A percentile compares a stretch with the other conserved stretches of the same genome.
These are phyloP conservation scores for Entamoeba invadens DNA, from an alignment of 208 protist genomes.

Conservation along the genomic window DNA sequence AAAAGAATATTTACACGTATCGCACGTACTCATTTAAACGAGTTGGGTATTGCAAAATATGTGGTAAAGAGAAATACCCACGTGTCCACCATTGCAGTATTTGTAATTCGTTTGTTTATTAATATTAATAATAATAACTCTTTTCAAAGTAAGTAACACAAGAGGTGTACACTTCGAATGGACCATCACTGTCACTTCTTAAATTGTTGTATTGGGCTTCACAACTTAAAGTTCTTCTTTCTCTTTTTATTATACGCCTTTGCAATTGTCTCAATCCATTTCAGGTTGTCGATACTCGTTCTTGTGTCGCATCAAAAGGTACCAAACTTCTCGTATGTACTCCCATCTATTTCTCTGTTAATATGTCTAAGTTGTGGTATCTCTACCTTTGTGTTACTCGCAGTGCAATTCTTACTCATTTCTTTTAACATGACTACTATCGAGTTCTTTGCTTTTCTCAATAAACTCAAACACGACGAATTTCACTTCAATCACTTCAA, in stretches of 20 bases:
- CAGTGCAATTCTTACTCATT: not conserved
- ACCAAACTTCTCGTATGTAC: not conserved
- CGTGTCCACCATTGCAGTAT: not conserved
- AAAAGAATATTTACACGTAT: not conserved
- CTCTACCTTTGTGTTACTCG: not conserved
- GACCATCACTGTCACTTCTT: conserved; percentile 50
- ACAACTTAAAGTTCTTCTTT: not conserved
- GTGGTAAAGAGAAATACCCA: not conserved
- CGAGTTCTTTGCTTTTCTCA: not conserved
- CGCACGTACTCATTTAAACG: not conserved
- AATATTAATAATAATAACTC: not conserved
- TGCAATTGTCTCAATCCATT: not conserved
- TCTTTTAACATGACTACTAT: not conserved
- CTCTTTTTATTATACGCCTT: not conserved
- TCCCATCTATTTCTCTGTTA: not conserved
- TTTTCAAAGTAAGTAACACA: not conserved
- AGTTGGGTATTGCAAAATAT: not conserved
- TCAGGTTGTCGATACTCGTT: not conserved
- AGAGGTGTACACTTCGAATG: conserved; percentile 40
- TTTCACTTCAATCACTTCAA: not conserved
- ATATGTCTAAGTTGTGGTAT: not conserved
- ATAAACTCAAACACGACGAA: not conserved
- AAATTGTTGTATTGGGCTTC: not conserved
- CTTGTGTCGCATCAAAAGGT: not conserved
- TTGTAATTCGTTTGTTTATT: not conserved